A percentile compares a stretch with the other conserved stretches of the same genome.
Evolutionary conservation across 768 basidiomycete species (phyloP).

Genomic region (Pleurotus citrinopileatus): DNA sequence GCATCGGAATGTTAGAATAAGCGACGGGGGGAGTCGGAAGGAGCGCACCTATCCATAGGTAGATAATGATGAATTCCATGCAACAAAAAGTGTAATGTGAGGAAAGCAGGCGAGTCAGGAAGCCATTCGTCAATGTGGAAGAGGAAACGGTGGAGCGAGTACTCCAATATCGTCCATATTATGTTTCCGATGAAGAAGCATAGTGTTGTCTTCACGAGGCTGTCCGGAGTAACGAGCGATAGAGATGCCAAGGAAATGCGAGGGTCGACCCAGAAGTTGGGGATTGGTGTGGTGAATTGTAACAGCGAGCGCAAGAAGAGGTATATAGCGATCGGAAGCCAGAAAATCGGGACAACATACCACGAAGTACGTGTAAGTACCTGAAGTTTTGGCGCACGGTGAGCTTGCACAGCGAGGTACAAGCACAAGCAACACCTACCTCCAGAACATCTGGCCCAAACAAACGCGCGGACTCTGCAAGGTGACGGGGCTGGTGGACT

Average conservation of each 20-base stretch:
- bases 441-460: constrained; percentile 85
- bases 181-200: constrained; percentile 87
- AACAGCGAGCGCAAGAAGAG: constrained; percentile 78
- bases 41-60: constrained; percentile 87
- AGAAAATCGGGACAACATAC: constrained; percentile 91
- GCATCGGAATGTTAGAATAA: no score
- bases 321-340: constrained; percentile 84
- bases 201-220: constrained; percentile 49
- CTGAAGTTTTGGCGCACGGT: constrained; percentile 30
- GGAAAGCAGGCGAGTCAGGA: constrained; percentile 77
- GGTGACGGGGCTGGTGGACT: constrained; percentile 93
- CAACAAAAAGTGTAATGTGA: constrained; percentile 86
- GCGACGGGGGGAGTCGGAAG: no score
- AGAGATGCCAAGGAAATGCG: constrained; percentile 50
- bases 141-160: constrained; percentile 90
- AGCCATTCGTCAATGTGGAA: constrained; percentile 92
- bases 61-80: constrained; percentile 98
- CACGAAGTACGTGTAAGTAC: constrained; percentile 83
- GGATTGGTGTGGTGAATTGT: constrained; percentile 75
- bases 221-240: constrained; percentile 43
- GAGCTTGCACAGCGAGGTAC: neutral
- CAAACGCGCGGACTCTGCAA: constrained; percentile 78
- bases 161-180: constrained; percentile 94
- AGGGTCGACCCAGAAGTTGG: constrained; percentile 58
- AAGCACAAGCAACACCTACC: constrained; percentile 31